These are phyloP conservation scores for Ceratocystis papillata DNA, from an alignment of 2,329 filamentous ascomycete genomes.

Conservation along the genomic window DNA sequence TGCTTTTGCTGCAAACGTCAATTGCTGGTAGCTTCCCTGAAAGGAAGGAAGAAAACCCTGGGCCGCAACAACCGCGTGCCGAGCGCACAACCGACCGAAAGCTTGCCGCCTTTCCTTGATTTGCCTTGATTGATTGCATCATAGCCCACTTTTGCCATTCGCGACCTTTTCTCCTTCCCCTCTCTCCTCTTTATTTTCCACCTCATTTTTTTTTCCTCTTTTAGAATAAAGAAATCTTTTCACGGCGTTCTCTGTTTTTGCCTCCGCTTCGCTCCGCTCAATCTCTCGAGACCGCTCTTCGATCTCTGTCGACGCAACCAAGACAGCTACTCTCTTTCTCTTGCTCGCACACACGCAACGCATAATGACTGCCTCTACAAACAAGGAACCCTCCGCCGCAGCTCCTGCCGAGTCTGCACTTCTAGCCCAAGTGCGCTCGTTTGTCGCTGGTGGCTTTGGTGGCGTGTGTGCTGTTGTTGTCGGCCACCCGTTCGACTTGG, in stretches of 20 bases:
- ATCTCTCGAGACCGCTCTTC: not conserved
- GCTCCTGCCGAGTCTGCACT: slow-evolving; percentile 29
- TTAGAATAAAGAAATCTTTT: not conserved
- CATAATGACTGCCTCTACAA: not conserved
- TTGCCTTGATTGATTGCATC: not conserved
- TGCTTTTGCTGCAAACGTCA: not conserved
- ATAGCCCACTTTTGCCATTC: not conserved
- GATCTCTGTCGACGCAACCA: not conserved
- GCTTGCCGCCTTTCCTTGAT: too few relatives aligned
- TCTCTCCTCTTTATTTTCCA: not conserved
- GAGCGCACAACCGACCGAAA: slow-evolving; percentile 10
- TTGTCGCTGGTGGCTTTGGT: slow-evolving; percentile 83
- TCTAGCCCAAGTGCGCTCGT: slow-evolving; percentile 57
- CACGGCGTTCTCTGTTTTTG: not conserved
- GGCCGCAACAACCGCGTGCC: slow-evolving; percentile 15
- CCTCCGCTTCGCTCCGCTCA: not conserved
- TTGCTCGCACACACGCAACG: slow-evolving; percentile 25
- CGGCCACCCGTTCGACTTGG: slow-evolving; percentile 91
- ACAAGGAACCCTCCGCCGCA: slow-evolving; percentile 25
- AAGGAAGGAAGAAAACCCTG: not conserved
- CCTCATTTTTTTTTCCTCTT: not conserved
- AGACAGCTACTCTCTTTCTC: slow-evolving; percentile 17
- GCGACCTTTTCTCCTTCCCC: not conserved
- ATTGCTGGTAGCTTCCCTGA: not conserved
- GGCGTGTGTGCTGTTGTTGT: slow-evolving; percentile 90